Evolutionary conservation across 768 basidiomycete species (phyloP), one percentile per base, ranked within the genome.

Genomic region (Psilocybe cyanescens): DNA sequence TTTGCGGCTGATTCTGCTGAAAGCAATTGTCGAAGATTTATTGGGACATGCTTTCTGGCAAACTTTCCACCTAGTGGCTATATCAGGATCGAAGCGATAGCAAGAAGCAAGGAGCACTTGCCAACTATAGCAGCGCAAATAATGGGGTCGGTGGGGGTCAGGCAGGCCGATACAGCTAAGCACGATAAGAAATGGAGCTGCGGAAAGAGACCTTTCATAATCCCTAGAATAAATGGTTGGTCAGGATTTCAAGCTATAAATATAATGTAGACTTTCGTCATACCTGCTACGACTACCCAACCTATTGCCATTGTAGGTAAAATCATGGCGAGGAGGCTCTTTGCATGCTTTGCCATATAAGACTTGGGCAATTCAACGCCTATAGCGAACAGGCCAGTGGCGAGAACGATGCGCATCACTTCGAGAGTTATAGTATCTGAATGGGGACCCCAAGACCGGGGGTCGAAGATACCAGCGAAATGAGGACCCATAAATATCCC

Each of bases 81-180:
- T 44, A 39, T 48, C 29, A 33, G 52, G 37, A 62, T 39, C 33
- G 12, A 1, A 9, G n/a, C 16, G 31, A 39, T 51, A 54, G 16
- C 55, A 35, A 39, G 37, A 47, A 24, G 33, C 4, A 17, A 33
- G 24, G 39, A 14, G 24, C 24, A 70, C 81, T 33, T 55, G 85
- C 89, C 88, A 2, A 90, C 89, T 70, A 89, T 95, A 54, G 83
- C 89, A 56, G 94, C 92, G 57, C 91, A 94, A 53, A 97, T 89
- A 66, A 97, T 92, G 0, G 97, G 97, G 76, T 99, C 97, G 9
- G 97, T 99, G 1, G 94, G 94, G 0, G 95, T 96, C 28, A 96
- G 80, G 64, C 92, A 95, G 2, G 96, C 94, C 6, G 95, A 91
- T 56, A 97, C 88, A 49, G 89, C 93, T 3, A 98, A 83, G 35